phyloP scores from a whole-genome alignment of 371 early-diverging fungal genomes.

The Zopfochytrium polystomum region DNA sequence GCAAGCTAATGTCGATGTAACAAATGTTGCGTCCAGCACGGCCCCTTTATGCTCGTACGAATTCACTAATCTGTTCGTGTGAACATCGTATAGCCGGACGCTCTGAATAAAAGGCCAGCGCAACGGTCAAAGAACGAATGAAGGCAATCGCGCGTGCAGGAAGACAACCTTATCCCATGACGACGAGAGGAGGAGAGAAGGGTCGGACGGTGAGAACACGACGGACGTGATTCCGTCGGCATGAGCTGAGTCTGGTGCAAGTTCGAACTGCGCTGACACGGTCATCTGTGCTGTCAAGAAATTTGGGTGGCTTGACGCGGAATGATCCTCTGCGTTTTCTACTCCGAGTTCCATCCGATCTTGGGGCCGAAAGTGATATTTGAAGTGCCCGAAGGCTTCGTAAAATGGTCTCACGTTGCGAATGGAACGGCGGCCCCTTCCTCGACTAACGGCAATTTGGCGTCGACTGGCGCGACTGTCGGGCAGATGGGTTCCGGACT shows the following conservation, averaged over 20 bases:
- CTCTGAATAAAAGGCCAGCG: constrained; percentile 47
- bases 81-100: constrained; percentile 78
- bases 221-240: constrained; percentile 85
- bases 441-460: no score
- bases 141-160: not conserved
- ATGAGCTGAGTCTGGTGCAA: no score
- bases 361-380: constrained; percentile 81
- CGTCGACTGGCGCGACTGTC: no score
- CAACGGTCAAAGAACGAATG: not conserved
- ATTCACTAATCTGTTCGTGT: constrained; percentile 51
- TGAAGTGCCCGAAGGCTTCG: constrained; percentile 79
- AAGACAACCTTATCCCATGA: constrained; percentile 82
- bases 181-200: constrained; percentile 65
- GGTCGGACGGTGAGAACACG: constrained; percentile 63
- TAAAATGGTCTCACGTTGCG: constrained; percentile 44
- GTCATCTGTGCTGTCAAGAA: no score
- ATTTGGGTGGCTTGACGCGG: no score
- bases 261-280: no score
- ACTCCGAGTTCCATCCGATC: constrained; percentile 77
- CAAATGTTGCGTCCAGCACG: constrained; percentile 74
- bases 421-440: no score
- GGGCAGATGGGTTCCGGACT: no score
- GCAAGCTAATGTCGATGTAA: constrained; percentile 45
- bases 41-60: constrained; percentile 61
- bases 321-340: no score